Evolutionary conservation across 2,329 filamentous ascomycete species (phyloP).

Genomic region (Aspergillus sp.): DNA sequence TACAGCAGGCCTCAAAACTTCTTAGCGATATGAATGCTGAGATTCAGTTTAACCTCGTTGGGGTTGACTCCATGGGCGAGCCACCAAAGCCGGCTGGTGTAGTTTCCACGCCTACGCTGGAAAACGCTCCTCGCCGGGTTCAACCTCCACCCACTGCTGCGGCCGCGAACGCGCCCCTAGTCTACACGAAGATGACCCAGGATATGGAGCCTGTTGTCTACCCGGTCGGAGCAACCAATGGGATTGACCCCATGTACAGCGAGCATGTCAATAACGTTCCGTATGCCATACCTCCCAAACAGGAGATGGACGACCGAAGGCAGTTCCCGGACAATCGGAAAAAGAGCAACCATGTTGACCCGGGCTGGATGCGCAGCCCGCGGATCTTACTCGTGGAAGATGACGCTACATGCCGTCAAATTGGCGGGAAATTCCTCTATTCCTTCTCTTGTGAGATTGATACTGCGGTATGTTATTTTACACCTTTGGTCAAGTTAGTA

Average conservation of each 20-base stretch:
- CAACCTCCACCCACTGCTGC: slow-evolving; percentile 49
- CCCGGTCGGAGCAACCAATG: slow-evolving; percentile 85
- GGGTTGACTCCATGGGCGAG: slow-evolving; percentile 68
- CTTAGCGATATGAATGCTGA: slow-evolving; percentile 69
- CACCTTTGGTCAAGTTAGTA: neutral
- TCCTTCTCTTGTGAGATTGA: slow-evolving; percentile 68
- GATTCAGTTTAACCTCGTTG: slow-evolving; percentile 65
- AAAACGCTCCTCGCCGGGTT: slow-evolving; percentile 51
- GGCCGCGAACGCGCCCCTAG: slow-evolving; percentile 56
- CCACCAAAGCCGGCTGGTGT: slow-evolving; percentile 60
- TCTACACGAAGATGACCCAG: slow-evolving; percentile 54
- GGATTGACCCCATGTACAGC: slow-evolving; percentile 92
- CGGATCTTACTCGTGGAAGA: slow-evolving; percentile 90
- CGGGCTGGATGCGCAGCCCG: slow-evolving; percentile 70
- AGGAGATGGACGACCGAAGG: slow-evolving; percentile 56
- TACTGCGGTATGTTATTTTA: slow-evolving; percentile 58
- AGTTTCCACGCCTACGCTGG: slow-evolving; percentile 62
- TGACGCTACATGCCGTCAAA: slow-evolving; percentile 68
- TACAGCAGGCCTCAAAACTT: slow-evolving; percentile 70
- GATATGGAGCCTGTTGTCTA: slow-evolving; percentile 79
- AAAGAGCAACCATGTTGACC: slow-evolving; percentile 64
- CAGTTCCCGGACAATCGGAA: slow-evolving; percentile 59
- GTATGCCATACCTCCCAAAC: slow-evolving; percentile 74
- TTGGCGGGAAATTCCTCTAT: slow-evolving; percentile 69
- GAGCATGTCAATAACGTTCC: slow-evolving; percentile 95